phyloP scores from a whole-genome alignment of 352 stramenopile genomes.

The Saprolegnia parasitica region DNA sequence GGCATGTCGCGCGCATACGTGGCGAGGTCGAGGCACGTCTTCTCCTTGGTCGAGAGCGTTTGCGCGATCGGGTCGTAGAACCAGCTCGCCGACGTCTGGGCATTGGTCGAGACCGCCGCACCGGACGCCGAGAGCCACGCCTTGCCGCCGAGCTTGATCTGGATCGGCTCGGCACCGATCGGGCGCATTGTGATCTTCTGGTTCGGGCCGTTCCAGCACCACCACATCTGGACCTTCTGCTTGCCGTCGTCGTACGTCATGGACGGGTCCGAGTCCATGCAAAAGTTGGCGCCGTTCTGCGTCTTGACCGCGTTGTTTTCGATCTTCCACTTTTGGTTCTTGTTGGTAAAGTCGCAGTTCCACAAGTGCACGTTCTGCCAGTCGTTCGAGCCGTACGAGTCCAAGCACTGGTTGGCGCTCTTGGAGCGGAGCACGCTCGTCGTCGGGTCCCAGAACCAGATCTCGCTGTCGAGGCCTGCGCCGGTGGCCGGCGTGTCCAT shows the following conservation, averaged over 20 bases:
- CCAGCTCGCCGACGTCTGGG: neutral
- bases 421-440: conserved; percentile 56
- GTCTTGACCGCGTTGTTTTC: conserved; percentile 2
- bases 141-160: neutral
- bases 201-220: conserved; percentile 8
- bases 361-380: conserved; percentile 32
- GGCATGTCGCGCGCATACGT: conserved; percentile 26
- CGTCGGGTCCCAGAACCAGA: conserved; percentile 56
- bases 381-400: conserved; percentile 38
- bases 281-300: conserved; percentile 28
- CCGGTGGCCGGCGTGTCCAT: conserved; percentile 37
- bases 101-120: neutral
- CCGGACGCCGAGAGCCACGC: neutral
- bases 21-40: conserved; percentile 17
- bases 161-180: neutral
- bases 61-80: conserved; percentile 28
- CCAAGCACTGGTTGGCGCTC: conserved; percentile 61
- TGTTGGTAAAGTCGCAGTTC: conserved; percentile 30
- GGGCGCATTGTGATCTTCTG: conserved; percentile 9
- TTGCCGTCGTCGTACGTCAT: conserved; percentile 18
- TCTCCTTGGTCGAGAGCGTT: conserved; percentile 8
- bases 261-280: conserved; percentile 24
- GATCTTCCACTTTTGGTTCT: conserved; percentile 22
- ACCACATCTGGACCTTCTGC: conserved; percentile 20
- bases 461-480: conserved; percentile 30